Base-by-base conservation (phyloP, 2,329 filamentous ascomycete genomes). In the Basipetospora chlamydospora region DNA sequence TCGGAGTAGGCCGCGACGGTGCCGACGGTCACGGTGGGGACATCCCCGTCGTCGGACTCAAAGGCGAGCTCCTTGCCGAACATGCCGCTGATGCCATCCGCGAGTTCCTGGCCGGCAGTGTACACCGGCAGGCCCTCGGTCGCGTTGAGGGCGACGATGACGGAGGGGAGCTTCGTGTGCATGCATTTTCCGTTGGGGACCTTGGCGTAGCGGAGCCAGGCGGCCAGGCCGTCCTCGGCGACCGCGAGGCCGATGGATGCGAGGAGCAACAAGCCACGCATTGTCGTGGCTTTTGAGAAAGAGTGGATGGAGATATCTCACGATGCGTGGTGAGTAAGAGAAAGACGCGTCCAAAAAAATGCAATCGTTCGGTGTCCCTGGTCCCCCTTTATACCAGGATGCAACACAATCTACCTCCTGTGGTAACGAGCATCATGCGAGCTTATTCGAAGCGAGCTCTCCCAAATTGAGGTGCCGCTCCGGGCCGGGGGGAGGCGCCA, bases 151-250 rank as follows among this genome's bases (percentile, higher is more conserved):
- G 61, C 55, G 25, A 73, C 50, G 37, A 79, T 64, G 9, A 45
- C 55, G 2, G 55, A 57, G 4, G 73, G 73, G 4, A 70, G 46
- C 2, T 42, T 44, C 26, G 54, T 55, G 26, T 54, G 52, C 33
- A 60, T 56, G 34, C 46, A 49, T 9, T 44, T 47, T 15, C 47
- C 41, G 28, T 42, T 41, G 9, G 55, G 43, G 13, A 77, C 47
- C 7, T 64, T 60, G 22, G 74, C 73, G 49, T 80, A 80, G 33
- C 77, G 66, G 38, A 80, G 53, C 77, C 77, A 81, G 33, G 60
- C 76, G 39, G 66, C 57, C 17, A 74, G 54, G 9, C 77, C 77
- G 47, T 70, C 66, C 46, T 81, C 76, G 26, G 72, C 73, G 30
- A 53, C 52, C 28, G 49, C 63, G 26, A 63, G 46, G 47, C 55